Base-by-base conservation (phyloP, 805 yeast genomes). In the Myxozyma melibiosi region DNA sequence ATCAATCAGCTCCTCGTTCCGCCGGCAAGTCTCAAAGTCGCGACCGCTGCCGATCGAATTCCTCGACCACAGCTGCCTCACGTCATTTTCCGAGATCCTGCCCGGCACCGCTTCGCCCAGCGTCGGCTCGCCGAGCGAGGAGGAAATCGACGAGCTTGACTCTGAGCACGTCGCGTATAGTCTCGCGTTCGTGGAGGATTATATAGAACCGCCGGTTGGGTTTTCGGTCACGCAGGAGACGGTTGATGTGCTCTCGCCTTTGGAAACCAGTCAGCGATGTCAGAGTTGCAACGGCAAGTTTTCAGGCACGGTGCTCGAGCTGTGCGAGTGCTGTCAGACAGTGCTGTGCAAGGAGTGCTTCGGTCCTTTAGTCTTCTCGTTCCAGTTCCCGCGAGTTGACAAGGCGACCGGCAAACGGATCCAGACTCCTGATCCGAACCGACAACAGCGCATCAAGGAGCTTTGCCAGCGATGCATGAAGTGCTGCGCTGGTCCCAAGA, bases 401-500 rank as follows among this genome's bases (percentile, higher is more conserved):
- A 55, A 43, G 33, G 8, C 43, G 9, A 47, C 57, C 1, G 52
- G 52, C 13, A 20, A 22, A 35, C 43, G 30, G 31, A 42, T 50
- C 14, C 45, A 31, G 25, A 45, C 40, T 2, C 48, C 43, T 5
- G 43, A 40, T 13, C 13, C 33, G 24, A 50, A 27, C 25, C 16
- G 50, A n/a, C 30, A 16, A 27, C 11, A 39, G 13, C 40, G 41
- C 20, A 35, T 45, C 25, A 55, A 50, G 49, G 59, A 55, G 37
- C 28, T 35, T 14, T 55, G 59, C 33, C 52, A 55, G 42, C 18
- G 55, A 16, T 55, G 59, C 33, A 50, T 55, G 51, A 51, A 51
- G 34, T 44, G 44, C 37, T 55, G 59, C 35, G 59, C 59, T 3
- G 59, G 59, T 25, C 52, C 59, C 14, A 51, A 55, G 20, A 55